Evolutionary conservation across 306 rosid species (phyloP).

Genomic region (Medicago arabica): DNA sequence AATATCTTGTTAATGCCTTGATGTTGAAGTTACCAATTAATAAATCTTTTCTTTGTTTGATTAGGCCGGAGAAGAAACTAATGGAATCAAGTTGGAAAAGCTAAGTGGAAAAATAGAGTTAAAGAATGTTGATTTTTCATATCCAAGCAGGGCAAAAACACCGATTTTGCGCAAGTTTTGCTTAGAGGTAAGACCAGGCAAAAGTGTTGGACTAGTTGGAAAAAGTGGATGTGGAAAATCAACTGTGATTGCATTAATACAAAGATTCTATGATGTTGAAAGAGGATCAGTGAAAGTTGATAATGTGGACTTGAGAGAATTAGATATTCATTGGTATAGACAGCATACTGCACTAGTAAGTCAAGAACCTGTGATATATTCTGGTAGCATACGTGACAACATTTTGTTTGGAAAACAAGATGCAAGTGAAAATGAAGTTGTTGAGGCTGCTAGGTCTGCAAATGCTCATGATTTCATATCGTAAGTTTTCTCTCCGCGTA

Average conservation of each 20-base stretch:
- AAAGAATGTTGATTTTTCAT: constrained; percentile 83
- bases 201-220: constrained; percentile 82
- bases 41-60: constrained; percentile 1
- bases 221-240: constrained; percentile 97
- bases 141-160: constrained; percentile 71
- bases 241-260: constrained; percentile 78
- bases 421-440: constrained; percentile 76
- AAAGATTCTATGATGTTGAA: constrained; percentile 81
- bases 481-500: constrained; percentile 51
- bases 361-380: constrained; percentile 90
- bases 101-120: constrained; percentile 73
- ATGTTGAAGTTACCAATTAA: constrained; percentile 1
- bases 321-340: constrained; percentile 79
- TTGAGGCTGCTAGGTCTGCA: constrained; percentile 82
- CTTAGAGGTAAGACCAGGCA: constrained; percentile 84
- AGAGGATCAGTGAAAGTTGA: constrained; percentile 80
- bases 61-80: constrained; percentile 57
- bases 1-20: background rate
- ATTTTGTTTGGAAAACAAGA: constrained; percentile 81
- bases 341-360: constrained; percentile 83
- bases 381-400: constrained; percentile 75
- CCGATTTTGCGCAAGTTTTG: constrained; percentile 68
- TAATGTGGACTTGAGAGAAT: constrained; percentile 78
- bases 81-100: constrained; percentile 61
- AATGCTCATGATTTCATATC: constrained; percentile 93